Evolutionary conservation across 495 filamentous ascomycete species (phyloP).

Genomic region (Hyaloscypha finlandica): DNA sequence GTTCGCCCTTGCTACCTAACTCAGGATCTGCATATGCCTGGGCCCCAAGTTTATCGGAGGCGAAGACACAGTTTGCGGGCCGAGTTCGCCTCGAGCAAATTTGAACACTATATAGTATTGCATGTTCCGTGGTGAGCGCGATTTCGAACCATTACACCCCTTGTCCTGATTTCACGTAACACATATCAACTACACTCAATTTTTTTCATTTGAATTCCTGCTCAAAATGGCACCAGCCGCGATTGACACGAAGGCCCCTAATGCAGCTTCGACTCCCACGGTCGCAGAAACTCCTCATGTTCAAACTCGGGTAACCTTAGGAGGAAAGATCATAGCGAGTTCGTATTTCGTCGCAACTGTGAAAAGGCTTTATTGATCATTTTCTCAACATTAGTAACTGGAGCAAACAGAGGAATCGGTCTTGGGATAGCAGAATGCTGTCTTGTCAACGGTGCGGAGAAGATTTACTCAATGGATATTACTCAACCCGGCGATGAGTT

Average conservation of each 20-base stretch:
- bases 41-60: not conserved
- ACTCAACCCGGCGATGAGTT: conserved; percentile 17
- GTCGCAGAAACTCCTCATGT: conserved; percentile 3
- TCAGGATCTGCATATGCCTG: not conserved
- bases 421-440: conserved; percentile 33
- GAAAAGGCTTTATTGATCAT: not conserved
- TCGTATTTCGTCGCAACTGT: not conserved
- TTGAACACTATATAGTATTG: not conserved
- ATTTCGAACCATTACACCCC: not conserved
- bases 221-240: conserved; percentile 20
- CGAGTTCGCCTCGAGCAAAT: not conserved
- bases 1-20: too few relatives aligned
- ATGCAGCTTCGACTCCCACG: not conserved
- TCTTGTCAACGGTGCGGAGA: conserved; percentile 17
- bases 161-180: not conserved
- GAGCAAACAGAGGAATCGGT: conserved; percentile 46
- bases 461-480: conserved; percentile 25
- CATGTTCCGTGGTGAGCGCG: not conserved
- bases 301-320: conserved; percentile 9
- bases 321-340: conserved; percentile 23
- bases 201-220: not conserved
- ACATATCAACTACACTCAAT: not conserved
- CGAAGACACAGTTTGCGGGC: not conserved
- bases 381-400: conserved; percentile 5
- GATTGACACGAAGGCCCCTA: conserved; percentile 2